Evolutionary conservation across 2,329 filamentous ascomycete species (phyloP), one percentile per base, ranked within the genome.

Genomic region (Diaporthe sp.): DNA sequence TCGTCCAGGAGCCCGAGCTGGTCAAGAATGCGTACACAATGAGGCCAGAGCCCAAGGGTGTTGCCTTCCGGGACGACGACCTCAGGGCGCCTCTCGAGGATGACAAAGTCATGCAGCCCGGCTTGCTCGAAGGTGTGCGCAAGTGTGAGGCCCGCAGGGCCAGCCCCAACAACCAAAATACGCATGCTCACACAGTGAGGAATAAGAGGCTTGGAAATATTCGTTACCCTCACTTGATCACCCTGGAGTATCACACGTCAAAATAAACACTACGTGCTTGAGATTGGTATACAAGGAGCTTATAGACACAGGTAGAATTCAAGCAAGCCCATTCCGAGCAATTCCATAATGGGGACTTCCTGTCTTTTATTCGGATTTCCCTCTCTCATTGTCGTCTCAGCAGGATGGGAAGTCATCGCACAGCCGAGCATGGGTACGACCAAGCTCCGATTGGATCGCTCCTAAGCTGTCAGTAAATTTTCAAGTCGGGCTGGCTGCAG

Each of bases 101-200:
- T 46, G 4, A 65, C 39, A 46, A 65, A 65, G n/a, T 65, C 60
- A 65, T 65, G 60, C 22, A 65, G 60, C 60, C 60, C 37, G n/a
- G 60, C 60, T 65, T 65, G 37, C 60, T 65, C 60, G n/a, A 65
- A 44, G 39, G 60, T 17, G 46, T 65, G 60, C 13, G 60, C 60
- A 25, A 65, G 39, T 3, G 60, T 65, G 39, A 65, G 60, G 39
- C 60, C 60, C 31, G 60, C 37, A 31, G 60, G 60, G 39, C 60
- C 60, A 42, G 60, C 60, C n/a, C 60, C 60, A 9, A 65, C 60
- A 12, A 65, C 60, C n/a, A 65, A n/a, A 12, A 65, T 65, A 28
- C 60, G 60, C 60, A 65, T 65, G 19, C 39, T 65, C n/a, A 65
- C 60, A 44, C 9, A 25, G n/a, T 46, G 9, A 44, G 2, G 28